Evolutionary conservation across 345 rosid species (phyloP).

Genomic region (Dipteronia sinensis): DNA sequence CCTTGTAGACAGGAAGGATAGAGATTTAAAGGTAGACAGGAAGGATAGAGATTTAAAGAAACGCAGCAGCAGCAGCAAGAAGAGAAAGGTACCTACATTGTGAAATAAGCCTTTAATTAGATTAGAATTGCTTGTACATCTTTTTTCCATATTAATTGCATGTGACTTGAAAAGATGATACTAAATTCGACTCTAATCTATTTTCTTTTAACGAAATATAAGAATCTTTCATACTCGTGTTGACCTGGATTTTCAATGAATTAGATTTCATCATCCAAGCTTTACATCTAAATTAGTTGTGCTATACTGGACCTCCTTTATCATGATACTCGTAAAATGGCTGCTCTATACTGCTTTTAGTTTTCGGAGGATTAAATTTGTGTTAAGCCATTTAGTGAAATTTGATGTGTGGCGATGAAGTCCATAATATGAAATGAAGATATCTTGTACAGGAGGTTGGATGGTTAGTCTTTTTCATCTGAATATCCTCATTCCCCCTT

Average conservation of each 20-base stretch:
- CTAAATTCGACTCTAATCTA: not conserved
- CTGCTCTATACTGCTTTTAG: not conserved
- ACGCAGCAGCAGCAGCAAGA: constrained; percentile 67
- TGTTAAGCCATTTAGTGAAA: not conserved
- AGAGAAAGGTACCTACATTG: constrained; percentile 67
- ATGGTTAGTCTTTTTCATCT: not conserved
- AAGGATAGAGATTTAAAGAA: constrained; percentile 82
- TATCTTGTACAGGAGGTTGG: not conserved
- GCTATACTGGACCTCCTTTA: not conserved
- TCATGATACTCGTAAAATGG: not conserved
- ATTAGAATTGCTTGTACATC: not conserved
- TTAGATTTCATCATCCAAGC: not conserved
- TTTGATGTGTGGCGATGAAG: not conserved
- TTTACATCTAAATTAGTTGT: not conserved
- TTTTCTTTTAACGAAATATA: not conserved
- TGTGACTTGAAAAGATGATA: constrained; percentile 4
- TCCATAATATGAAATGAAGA: not conserved
- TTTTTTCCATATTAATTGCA: not conserved
- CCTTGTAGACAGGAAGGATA: constrained; percentile 78
- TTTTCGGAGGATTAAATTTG: not conserved
- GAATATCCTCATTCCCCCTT: not conserved
- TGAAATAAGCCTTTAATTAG: constrained; percentile 3
- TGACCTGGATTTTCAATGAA: not conserved
- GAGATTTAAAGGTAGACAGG: constrained; percentile 60
- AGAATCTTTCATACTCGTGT: not conserved